These are phyloP conservation scores for Macadamia integrifolia DNA, from an alignment of 164 flowering plant species.

Conservation along the genomic window DNA sequence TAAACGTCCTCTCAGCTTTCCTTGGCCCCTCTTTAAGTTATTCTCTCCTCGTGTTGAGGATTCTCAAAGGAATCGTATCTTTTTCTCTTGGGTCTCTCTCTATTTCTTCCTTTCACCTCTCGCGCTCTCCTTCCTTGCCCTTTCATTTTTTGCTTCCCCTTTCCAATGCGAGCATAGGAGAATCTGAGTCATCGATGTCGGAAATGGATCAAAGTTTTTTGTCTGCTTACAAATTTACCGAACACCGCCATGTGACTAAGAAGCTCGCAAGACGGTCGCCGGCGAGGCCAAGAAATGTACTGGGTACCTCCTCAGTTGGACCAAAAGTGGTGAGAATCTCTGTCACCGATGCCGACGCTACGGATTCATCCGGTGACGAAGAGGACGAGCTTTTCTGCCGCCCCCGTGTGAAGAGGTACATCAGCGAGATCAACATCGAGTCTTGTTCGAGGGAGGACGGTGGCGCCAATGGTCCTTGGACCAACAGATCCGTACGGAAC, in stretches of 20 bases:
- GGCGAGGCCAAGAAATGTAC: conserved; percentile 7
- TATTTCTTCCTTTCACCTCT: not conserved
- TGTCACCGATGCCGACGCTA: conserved; percentile 60
- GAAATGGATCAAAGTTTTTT: conserved; percentile 28
- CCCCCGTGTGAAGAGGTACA: conserved; percentile 47
- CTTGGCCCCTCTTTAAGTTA: conserved; percentile 4
- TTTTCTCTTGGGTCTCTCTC: not conserved
- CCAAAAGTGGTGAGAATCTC: conserved; percentile 47
- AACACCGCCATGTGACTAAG: conserved; percentile 35
- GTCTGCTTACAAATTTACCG: conserved; percentile 48
- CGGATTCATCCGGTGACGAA: conserved; percentile 72
- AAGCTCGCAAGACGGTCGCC: conserved; percentile 20
- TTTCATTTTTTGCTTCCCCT: not conserved
- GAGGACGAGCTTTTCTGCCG: conserved; percentile 27
- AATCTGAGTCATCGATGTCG: not conserved
- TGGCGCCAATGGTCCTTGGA: conserved; percentile 1
- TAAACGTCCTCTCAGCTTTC: conserved; percentile 8
- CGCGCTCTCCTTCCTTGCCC: not conserved
- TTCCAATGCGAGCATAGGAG: conserved; percentile 12
- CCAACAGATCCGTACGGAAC: not conserved
- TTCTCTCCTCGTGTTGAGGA: conserved; percentile 15
- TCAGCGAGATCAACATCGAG: conserved; percentile 53
- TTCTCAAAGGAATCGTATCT: conserved; percentile 10
- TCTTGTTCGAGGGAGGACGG: not conserved
- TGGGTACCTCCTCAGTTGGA: not conserved